A percentile compares a stretch with the other conserved stretches of the same genome.
Evolutionary conservation across 2,329 filamentous ascomycete species (phyloP).

Genomic region (Ophiostoma novo-ulmi): DNA sequence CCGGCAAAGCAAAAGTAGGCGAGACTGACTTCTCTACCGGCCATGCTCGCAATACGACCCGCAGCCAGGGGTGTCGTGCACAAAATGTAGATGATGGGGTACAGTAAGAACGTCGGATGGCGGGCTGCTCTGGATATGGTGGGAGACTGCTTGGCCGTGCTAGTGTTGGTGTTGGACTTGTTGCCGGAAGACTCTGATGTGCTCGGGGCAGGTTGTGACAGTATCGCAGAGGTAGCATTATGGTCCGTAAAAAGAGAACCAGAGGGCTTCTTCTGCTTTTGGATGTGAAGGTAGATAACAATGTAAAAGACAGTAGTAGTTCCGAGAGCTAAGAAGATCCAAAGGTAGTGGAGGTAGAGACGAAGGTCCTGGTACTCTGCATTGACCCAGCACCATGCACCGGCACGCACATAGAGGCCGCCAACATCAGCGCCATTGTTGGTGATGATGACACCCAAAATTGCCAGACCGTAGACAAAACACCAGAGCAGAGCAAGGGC

Average conservation of each 20-base stretch:
- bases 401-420: slow-evolving; percentile 58
- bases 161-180: neutral
- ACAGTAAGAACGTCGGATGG: slow-evolving; percentile 57
- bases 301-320: slow-evolving; percentile 40
- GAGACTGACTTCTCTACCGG: slow-evolving; percentile 46
- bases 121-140: slow-evolving; percentile 28
- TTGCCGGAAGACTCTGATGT: neutral
- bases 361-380: slow-evolving; percentile 49
- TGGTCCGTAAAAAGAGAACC: slow-evolving; percentile 21
- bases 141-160: neutral
- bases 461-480: slow-evolving; percentile 54
- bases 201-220: neutral
- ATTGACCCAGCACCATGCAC: slow-evolving; percentile 65
- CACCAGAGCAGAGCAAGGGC: slow-evolving; percentile 50
- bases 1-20: slow-evolving; percentile 56
- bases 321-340: slow-evolving; percentile 49
- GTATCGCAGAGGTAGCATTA: neutral
- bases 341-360: slow-evolving; percentile 59
- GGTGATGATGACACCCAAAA: slow-evolving; percentile 46
- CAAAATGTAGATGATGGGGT: slow-evolving; percentile 64
- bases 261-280: slow-evolving; percentile 11
- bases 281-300: slow-evolving; percentile 38
- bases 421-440: slow-evolving; percentile 39
- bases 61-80: slow-evolving; percentile 62
- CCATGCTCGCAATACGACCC: slow-evolving; percentile 59